Base-by-base conservation (phyloP, 2,329 filamentous ascomycete species). In the Penicillium sp. region DNA sequence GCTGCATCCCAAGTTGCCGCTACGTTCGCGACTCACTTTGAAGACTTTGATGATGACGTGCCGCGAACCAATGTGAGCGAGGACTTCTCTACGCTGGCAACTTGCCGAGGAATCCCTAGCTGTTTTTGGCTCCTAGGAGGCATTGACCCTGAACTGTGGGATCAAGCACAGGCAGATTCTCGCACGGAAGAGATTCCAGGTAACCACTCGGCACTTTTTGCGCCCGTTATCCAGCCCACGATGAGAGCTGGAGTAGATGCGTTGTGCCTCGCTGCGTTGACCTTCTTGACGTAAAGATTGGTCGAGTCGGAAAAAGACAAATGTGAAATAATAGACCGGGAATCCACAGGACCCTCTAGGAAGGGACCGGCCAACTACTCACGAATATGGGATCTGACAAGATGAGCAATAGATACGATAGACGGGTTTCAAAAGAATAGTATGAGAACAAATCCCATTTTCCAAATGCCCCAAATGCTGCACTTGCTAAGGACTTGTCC, bases 191-290 rank as follows among this genome's bases (percentile, higher is more conserved):
- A 73, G 36, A 70, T 82, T 9, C 75, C 80, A 0, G 72, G 73
- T 0, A 83, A 83, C 48, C 80, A 84, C 54, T 77, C 71, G 43
- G 71, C 77, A 0, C 68, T 72, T 38, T 84, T 83, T 62, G 74
- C 75, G 20, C 80, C 79, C 4, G 73, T 71, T 1, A 70, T 83
- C 16, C 71, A 77, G 56, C 79, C 79, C 6, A 83, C 80, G 0
- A 57, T 84, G 64, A 70, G 46, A 43, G 65, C 64, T 4, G 80
- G 74, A 0, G 62, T 74, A 2, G 73, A 79, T 60, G 75, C 74
- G 1, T 60, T 79, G 53, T 70, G 70, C 35, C 58, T 75, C 19
- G 73, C 68, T 15, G 75, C 75, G 4, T 64, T 80, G 65, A 74
- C 63, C 0, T 65, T 67, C 33, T 45, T 67, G 33, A 45, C 7